Conservation (phyloP, 305 asterid genomes). For the Fraxinus platypoda region DNA sequence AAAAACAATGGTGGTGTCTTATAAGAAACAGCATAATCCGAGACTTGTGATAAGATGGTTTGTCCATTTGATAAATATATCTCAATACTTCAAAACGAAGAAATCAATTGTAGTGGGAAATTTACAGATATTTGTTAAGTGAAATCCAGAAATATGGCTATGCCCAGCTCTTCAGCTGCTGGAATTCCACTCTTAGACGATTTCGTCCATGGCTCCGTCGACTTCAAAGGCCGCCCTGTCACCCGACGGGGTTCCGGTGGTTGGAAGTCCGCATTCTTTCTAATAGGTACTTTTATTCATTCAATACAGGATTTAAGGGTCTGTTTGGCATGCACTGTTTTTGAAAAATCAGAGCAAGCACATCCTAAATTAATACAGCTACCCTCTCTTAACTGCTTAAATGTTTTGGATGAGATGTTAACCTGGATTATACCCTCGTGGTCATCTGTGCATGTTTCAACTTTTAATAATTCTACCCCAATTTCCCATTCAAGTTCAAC, state of each 20-base stretch:
- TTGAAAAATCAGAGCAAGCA: neutral
- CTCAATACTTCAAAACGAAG: neutral
- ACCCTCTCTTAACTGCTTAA: neutral
- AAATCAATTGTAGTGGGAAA: neutral
- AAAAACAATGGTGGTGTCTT: too few relatives aligned
- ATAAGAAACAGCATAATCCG: too few relatives aligned
- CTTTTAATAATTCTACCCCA: neutral
- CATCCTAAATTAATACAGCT: neutral
- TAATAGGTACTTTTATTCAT: neutral
- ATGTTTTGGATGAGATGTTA: neutral
- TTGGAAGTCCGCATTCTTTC: slow-evolving; percentile 36
- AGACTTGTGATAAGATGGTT: too few relatives aligned
- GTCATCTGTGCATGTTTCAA: too few relatives aligned
- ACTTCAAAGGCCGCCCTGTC: neutral
- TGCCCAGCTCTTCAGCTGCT: neutral
- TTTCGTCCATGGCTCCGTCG: neutral
- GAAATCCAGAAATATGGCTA: neutral
- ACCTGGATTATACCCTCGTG: too few relatives aligned
- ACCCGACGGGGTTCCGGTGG: slow-evolving; percentile 26
- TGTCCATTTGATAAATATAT: neutral
- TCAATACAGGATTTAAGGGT: neutral
- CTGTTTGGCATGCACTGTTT: neutral
- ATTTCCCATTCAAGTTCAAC: neutral
- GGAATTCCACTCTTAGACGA: neutral
- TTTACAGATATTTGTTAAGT: neutral